phyloP scores from a whole-genome alignment of 352 stramenopile genomes.

The Halophytophthora batemanensis region DNA sequence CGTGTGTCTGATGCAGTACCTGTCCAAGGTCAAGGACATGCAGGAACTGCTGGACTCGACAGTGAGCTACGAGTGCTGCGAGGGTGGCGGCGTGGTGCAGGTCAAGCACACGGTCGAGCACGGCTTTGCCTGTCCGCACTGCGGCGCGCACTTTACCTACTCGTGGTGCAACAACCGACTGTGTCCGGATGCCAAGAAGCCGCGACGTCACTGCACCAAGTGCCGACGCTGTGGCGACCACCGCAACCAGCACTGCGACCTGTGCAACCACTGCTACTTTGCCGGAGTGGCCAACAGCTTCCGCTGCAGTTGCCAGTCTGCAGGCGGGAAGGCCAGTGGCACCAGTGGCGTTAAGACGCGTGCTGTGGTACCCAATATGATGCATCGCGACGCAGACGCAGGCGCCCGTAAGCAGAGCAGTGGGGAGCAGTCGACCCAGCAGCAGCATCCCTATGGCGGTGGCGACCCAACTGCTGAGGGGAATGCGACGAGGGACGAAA shows the following conservation, averaged over 20 bases:
- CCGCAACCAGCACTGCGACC: constrained; percentile 78
- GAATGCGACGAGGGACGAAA: constrained; percentile 22
- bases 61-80: constrained; percentile 65
- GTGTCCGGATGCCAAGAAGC: constrained; percentile 75
- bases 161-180: constrained; percentile 80
- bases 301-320: constrained; percentile 65
- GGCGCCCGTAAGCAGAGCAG: constrained; percentile 7
- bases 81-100: constrained; percentile 45
- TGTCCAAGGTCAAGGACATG: constrained; percentile 85
- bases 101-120: constrained; percentile 65
- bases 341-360: constrained; percentile 40
- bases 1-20: constrained; percentile 78
- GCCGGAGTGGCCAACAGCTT: constrained; percentile 83
- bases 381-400: constrained; percentile 14
- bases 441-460: constrained; percentile 9
- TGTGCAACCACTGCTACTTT: constrained; percentile 86
- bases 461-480: constrained; percentile 13
- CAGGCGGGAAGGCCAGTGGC: constrained; percentile 12
- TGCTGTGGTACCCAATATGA: constrained; percentile 42
- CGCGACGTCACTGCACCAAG: constrained; percentile 74
- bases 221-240: constrained; percentile 76
- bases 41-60: constrained; percentile 71
- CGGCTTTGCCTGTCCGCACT: constrained; percentile 60
- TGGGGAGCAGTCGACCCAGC: constrained; percentile 8
- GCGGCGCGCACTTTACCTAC: constrained; percentile 62